Evolutionary conservation across 1,284 basidiomycete genomes (phyloP).

Genomic region (Sporisorium sorghi): DNA sequence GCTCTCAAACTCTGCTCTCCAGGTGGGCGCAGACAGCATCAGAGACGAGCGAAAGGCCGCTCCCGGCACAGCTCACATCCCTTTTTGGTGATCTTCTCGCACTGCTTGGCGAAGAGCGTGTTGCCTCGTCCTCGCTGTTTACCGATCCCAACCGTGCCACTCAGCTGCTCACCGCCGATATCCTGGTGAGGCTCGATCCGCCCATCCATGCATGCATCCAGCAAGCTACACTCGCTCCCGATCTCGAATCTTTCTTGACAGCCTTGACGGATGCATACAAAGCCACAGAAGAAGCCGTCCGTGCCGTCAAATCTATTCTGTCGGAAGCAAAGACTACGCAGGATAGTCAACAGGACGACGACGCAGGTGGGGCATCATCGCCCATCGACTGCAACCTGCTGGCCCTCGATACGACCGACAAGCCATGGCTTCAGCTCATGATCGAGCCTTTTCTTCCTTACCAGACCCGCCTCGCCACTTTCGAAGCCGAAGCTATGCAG

Average conservation of each 20-base stretch:
- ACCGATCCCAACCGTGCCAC: slow-evolving; percentile 27
- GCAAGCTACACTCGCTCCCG: slow-evolving; percentile 19
- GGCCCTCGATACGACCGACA: slow-evolving; percentile 17
- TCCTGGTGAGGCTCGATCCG: slow-evolving; percentile 39
- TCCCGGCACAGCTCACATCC: slow-evolving; percentile 21
- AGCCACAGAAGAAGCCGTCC: slow-evolving; percentile 29
- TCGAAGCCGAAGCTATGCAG: slow-evolving; percentile 48
- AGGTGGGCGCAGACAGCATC: slow-evolving; percentile 34
- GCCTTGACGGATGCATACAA: slow-evolving; percentile 35
- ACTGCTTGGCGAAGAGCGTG: slow-evolving; percentile 52
- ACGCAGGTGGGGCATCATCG: slow-evolving; percentile 1
- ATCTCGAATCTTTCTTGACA: slow-evolving; percentile 33
- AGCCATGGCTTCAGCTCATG: slow-evolving; percentile 36
- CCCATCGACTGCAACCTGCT: slow-evolving; percentile 32
- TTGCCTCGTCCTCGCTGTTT: slow-evolving; percentile 37
- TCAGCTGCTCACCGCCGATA: slow-evolving; percentile 29
- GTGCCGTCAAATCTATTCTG: slow-evolving; percentile 20
- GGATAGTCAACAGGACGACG: slow-evolving; percentile 10
- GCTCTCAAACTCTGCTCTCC: slow-evolving; percentile 21
- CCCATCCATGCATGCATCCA: slow-evolving; percentile 24
- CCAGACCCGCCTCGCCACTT: slow-evolving; percentile 34
- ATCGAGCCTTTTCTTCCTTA: slow-evolving; percentile 41
- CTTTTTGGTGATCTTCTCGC: slow-evolving; percentile 40
- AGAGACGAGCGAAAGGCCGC: slow-evolving; percentile 21
- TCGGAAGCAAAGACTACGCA: slow-evolving; percentile 12